Evolutionary conservation across 163 green algal species (phyloP).

Genomic region (Prototheca stagnorum): DNA sequence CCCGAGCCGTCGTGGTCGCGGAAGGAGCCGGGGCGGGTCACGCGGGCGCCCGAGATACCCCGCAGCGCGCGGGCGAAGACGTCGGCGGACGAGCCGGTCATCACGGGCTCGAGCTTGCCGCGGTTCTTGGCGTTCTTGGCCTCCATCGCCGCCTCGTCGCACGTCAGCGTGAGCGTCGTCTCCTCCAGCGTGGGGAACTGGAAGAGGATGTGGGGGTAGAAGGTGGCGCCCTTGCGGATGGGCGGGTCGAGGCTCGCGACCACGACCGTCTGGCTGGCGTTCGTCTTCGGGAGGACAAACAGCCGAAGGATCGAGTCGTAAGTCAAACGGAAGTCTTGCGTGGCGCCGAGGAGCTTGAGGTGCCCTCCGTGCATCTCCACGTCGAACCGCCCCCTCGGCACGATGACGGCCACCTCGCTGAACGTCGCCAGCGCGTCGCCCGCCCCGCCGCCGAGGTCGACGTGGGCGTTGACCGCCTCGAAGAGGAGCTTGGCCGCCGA

Average conservation of each 20-base stretch:
- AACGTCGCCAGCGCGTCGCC: constrained; percentile 49
- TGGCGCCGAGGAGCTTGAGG: constrained; percentile 62
- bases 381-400: constrained; percentile 66
- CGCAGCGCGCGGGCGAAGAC: constrained; percentile 71
- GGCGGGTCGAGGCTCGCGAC: constrained; percentile 78
- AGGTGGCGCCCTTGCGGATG: constrained; percentile 75
- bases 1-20: constrained; percentile 43
- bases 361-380: constrained; percentile 61
- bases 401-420: constrained; percentile 45
- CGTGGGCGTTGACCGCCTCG: constrained; percentile 21
- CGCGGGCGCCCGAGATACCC: constrained; percentile 61
- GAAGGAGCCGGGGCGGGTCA: constrained; percentile 60
- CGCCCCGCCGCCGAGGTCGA: constrained; percentile 43
- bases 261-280: constrained; percentile 75
- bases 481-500: constrained; percentile 42
- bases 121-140: constrained; percentile 70
- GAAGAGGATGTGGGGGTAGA: constrained; percentile 82
- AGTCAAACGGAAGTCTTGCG: constrained; percentile 79
- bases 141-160: constrained; percentile 56
- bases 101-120: constrained; percentile 44
- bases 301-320: constrained; percentile 73
- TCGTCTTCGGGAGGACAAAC: constrained; percentile 80
- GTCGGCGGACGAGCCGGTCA: constrained; percentile 48
- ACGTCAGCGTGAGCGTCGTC: constrained; percentile 51
- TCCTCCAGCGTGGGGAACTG: constrained; percentile 57